These are phyloP conservation scores for Scutellaria barbata DNA, from an alignment of 257 asterid species.

Conservation along the genomic window DNA sequence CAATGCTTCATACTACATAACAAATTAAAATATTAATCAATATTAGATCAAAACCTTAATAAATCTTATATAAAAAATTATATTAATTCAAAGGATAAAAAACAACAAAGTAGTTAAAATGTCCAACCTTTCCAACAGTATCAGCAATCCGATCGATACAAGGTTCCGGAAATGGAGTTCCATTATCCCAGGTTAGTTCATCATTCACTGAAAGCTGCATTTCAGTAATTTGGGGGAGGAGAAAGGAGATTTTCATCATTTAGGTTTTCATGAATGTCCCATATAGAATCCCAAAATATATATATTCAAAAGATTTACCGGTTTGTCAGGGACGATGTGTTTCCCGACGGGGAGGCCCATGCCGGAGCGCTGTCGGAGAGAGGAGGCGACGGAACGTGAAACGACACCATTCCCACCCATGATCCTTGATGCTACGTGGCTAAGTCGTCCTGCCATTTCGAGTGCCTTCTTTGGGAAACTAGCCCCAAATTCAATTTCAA, in stretches of 20 bases:
- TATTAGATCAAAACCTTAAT: constrained; percentile 14
- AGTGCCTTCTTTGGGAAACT: not conserved
- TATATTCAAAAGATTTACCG: constrained; percentile 42
- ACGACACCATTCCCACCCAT: constrained; percentile 85
- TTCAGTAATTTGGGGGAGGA: constrained; percentile 28
- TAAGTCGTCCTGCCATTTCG: constrained; percentile 77
- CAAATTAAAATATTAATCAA: constrained; percentile 25
- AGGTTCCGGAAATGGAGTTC: constrained; percentile 91
- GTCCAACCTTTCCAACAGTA: constrained; percentile 83
- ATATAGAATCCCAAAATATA: not conserved
- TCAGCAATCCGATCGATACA: constrained; percentile 94
- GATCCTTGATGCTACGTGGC: constrained; percentile 75
- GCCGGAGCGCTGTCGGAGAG: constrained; percentile 87
- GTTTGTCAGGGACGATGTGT: constrained; percentile 88
- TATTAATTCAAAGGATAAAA: not conserved
- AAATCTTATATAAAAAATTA: not conserved
- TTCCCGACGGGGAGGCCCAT: constrained; percentile 97
- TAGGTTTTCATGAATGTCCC: not conserved
- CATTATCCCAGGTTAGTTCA: constrained; percentile 90
- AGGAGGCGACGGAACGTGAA: constrained; percentile 68
- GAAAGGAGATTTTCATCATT: not conserved
- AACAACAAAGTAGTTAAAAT: not conserved
- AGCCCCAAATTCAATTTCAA: too few relatives aligned
- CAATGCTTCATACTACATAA: constrained; percentile 80
- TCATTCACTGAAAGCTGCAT: constrained; percentile 77